Evolutionary conservation across 768 basidiomycete genomes (phyloP), one percentile per base, ranked within the genome.

Genomic region (Sporobolomyces pararoseus): DNA sequence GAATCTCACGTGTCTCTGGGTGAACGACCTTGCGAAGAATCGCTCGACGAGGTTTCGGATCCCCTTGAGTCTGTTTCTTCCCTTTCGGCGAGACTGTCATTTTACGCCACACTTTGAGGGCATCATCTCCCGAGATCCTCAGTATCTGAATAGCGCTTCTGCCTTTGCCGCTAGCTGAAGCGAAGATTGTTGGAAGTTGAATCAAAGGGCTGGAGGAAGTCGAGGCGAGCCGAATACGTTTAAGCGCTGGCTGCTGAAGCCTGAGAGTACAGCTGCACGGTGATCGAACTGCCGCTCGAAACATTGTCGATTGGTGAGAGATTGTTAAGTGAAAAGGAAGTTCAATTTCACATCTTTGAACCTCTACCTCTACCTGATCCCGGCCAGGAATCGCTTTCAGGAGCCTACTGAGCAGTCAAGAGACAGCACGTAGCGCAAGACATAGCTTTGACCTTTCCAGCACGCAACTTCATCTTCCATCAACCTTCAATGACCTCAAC

Each of bases 121-220:
- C 87, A 51, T 86, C 85, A 1, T 89, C 89, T 0, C 92, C 92
- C 3, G 91, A 92, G 13, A 95, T 81, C 66, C 92, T 84, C 60
- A 94, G 81, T 46, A 95, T 86, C 1, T 87, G 90, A 23, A 95
- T 84, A 21, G 91, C 92, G 5, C 85, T 90, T 70, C 87, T 91
- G 1, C 91, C 92, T 3, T 88, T 86, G 2, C 91, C 89, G 0
- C 91, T 92, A 0, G 91, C 90, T 32, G 93, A 83, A 2, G 91
- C 92, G 77, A 89, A 95, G 53, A 95, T 90, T 3, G 92, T 94
- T 10, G 72, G 72, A 5, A 53, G 44, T 29, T 19, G 49, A 23
- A 53, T 1, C 25, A n/a, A 27, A 7, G 59, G 2, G 32, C 21
- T 13, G 13, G 66, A 2, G 13, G 57, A 60, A 31, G 62, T 25